Evolutionary conservation across 202 grass and related monocot genomes (phyloP).

Genomic region (Cymbopogon flexuosus): DNA sequence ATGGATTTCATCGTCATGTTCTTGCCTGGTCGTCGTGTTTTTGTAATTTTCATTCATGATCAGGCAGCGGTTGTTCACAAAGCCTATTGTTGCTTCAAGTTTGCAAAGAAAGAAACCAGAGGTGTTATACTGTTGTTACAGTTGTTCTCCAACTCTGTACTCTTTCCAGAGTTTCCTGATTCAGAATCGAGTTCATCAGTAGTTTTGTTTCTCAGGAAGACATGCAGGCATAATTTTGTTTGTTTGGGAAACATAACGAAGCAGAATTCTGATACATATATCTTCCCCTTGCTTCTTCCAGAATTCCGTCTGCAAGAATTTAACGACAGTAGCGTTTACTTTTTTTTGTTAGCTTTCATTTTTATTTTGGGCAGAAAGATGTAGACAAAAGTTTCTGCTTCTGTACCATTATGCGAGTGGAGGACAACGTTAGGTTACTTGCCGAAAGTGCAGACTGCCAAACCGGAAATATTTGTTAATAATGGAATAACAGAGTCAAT

Average conservation of each 20-base stretch:
- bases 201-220: not conserved
- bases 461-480: not conserved
- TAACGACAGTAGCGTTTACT: not conserved
- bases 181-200: not conserved
- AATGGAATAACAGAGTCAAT: not conserved
- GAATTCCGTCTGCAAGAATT: conserved; percentile 1
- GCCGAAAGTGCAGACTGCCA: not conserved
- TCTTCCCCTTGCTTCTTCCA: not conserved
- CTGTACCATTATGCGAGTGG: conserved; percentile 14
- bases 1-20: not conserved
- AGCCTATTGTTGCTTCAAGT: not conserved
- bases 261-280: not conserved
- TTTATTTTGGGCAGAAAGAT: conserved; percentile 12
- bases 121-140: not conserved
- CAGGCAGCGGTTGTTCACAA: not conserved
- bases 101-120: conserved; percentile 1
- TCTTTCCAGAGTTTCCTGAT: not conserved
- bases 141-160: not conserved
- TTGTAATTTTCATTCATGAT: not conserved
- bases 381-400: conserved; percentile 4
- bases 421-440: conserved; percentile 1
- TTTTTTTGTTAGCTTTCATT: conserved; percentile 29
- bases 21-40: not conserved
- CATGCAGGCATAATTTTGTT: not conserved
- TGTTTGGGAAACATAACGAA: not conserved